phyloP scores from a whole-genome alignment of 768 basidiomycete genomes.

The Leccinum subgranulosum region DNA sequence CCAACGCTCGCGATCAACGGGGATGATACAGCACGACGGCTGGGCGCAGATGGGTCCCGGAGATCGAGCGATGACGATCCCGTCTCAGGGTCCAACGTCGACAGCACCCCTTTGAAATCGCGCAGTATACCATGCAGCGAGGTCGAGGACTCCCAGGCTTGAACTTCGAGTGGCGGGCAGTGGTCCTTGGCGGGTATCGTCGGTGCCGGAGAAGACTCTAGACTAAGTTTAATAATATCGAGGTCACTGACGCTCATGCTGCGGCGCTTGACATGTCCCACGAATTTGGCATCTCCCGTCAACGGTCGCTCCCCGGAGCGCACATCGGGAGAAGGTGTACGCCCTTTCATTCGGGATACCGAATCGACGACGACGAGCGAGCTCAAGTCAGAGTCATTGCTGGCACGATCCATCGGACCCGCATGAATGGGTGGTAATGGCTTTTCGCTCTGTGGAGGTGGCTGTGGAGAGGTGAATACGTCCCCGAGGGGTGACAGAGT shows the following conservation, averaged over 20 bases:
- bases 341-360: constrained; percentile 36
- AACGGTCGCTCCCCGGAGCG: constrained; percentile 25
- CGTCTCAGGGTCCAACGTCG: constrained; percentile 58
- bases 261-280: constrained; percentile 48
- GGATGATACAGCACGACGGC: constrained; percentile 38
- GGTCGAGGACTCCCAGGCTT: constrained; percentile 40
- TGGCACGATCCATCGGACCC: constrained; percentile 32
- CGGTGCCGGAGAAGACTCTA: constrained; percentile 35
- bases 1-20: constrained; percentile 37
- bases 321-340: constrained; percentile 31
- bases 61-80: constrained; percentile 55
- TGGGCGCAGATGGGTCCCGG: constrained; percentile 60
- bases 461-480: constrained; percentile 40
- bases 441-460: constrained; percentile 44
- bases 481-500: constrained; percentile 49
- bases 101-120: constrained; percentile 72
- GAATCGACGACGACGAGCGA: constrained; percentile 59
- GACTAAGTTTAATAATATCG: constrained; percentile 47
- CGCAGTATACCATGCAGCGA: constrained; percentile 61
- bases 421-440: constrained; percentile 61
- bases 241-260: constrained; percentile 74
- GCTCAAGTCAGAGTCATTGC: constrained; percentile 47
- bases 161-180: constrained; percentile 18
- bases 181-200: constrained; percentile 35
- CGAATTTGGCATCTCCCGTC: constrained; percentile 25